A percentile compares a stretch with the other conserved stretches of the same genome.
These are phyloP conservation scores for Fusarium multiceps DNA, from an alignment of 2,329 filamentous ascomycete genomes.

Conservation along the genomic window DNA sequence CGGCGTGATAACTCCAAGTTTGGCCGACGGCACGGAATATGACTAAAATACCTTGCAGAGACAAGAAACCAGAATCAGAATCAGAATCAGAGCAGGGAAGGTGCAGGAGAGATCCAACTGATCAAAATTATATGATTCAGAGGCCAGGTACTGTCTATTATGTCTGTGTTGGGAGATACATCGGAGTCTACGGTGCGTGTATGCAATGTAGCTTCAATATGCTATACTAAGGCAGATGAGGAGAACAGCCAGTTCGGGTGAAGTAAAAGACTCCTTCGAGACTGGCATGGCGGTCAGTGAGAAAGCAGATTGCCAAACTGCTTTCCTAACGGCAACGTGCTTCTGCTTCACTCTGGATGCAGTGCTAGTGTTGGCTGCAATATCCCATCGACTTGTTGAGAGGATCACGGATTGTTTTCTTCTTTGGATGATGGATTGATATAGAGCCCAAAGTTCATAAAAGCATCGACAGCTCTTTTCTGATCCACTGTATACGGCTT, in stretches of 20 bases:
- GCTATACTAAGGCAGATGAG: not conserved
- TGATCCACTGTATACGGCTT: not conserved
- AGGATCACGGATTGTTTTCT: not conserved
- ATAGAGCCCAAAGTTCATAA: not conserved
- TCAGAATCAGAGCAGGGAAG: not conserved
- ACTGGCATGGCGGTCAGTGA: not conserved
- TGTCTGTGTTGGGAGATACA: not conserved
- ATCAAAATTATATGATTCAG: not conserved
- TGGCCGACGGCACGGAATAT: constrained; percentile 7
- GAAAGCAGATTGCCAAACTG: not conserved
- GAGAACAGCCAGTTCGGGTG: not conserved
- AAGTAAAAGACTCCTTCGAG: not conserved
- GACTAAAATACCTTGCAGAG: not conserved
- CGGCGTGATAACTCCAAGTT: constrained; percentile 9
- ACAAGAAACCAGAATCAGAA: no score
- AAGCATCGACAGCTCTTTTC: not conserved
- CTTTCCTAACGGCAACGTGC: not conserved
- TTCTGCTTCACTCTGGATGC: constrained; percentile 6
- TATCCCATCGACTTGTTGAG: not conserved
- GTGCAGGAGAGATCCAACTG: not conserved
- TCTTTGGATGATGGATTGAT: not conserved
- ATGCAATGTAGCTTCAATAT: not conserved
- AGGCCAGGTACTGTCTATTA: not conserved
- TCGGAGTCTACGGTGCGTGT: not conserved
- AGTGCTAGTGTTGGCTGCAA: constrained; percentile 7